Evolutionary conservation across 345 rosid species (phyloP), one percentile per base, ranked within the genome.

Genomic region (Rhodamnia rubescens): DNA sequence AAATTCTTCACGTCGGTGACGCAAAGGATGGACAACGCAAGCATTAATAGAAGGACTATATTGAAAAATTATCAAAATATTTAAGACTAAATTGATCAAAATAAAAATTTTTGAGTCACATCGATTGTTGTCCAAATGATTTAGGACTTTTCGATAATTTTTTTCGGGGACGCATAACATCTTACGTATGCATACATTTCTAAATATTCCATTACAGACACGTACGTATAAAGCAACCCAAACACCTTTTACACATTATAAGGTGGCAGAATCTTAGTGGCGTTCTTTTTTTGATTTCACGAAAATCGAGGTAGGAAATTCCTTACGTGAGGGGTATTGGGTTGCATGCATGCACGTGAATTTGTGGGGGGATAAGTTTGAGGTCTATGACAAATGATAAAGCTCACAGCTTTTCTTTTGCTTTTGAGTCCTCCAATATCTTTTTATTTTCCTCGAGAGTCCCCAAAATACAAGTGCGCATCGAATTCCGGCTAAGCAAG

Each of bases 11-110:
- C 2, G 13, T 16, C 26, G 1, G 4, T 21, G 4, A 20, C 24
- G 7, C 22, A 1, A 18, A 54, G 3, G 24, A 54, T 3, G 8
- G 0, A 7, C 0, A n/a, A n/a, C n/a, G n/a, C n/a, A n/a, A n/a
- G n/a, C n/a, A 69, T 69, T 69, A 7, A 36, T 69, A 36, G 5
- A 69, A 69, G 0, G 7, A 69, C 1, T 4, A 69, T 1, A 69
- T 69, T 0, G 1, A 4, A 18, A 69, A 69, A 18, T 32, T 18
- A 0, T 32, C 7, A 69, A 69, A 36, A 69, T 0, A 9, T 69
- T 32, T 0, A 69, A 0, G 4, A 20, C 0, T 18, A 69, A 32
- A 69, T 55, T 55, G 4, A 1, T 5, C 8, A 55, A 55, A 55
- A 8, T 9, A 4, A 36, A 69, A 32, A 36, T 5, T 2, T 32